Base-by-base conservation (phyloP, 164 flowering plant species). In the Dillenia turbinata region DNA sequence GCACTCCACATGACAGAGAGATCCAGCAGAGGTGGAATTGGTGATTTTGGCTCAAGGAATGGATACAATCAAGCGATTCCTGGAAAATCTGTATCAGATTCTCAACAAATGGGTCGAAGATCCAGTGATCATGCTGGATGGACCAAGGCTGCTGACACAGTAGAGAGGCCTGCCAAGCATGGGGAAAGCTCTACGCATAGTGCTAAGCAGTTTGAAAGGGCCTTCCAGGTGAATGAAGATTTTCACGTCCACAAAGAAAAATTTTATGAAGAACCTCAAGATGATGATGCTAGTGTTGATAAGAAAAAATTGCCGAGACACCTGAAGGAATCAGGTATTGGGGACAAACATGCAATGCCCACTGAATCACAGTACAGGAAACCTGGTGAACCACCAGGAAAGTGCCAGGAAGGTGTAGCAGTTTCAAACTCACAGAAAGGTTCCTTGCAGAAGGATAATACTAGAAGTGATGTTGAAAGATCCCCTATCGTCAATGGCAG, bases 361-460 rank as follows among this genome's bases (percentile, higher is more conserved):
- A 55, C 66, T n/a, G 83, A 82, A 26, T 68, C 79, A 26, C 74
- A 65, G 49, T 49, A 65, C 64, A 69, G 63, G 67, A 85, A 79
- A 68, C 74, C 65, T 48, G 78, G 75, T 65, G 95, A 86, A 59
- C 62, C 53, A 56, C 63, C 56, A 66, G 81, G 73, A 15, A 83
- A 80, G 59, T 11, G 53, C 22, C 77, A 73, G 62, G 87, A 78
- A 52, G 69, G 63, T 50, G 68, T 43, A n/a, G 75, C 66, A 54
- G 51, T 62, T 71, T 49, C 76, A 53, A 73, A 69, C 49, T 52
- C 67, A 44, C 65, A 65, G 40, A 33, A 61, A 9, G 78, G 71
- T 1, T 52, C 71, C 68, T 71, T 76, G 5, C 75, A 80, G 8
- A 75, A 67, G 74, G 79, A 80, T 63, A 71, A 54, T 43, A 66